Percentiles rank a stretch among this genome's conserved stretches.
These are phyloP conservation scores for Rusavskia elegans DNA, from an alignment of 495 filamentous ascomycete species.

Conservation along the genomic window DNA sequence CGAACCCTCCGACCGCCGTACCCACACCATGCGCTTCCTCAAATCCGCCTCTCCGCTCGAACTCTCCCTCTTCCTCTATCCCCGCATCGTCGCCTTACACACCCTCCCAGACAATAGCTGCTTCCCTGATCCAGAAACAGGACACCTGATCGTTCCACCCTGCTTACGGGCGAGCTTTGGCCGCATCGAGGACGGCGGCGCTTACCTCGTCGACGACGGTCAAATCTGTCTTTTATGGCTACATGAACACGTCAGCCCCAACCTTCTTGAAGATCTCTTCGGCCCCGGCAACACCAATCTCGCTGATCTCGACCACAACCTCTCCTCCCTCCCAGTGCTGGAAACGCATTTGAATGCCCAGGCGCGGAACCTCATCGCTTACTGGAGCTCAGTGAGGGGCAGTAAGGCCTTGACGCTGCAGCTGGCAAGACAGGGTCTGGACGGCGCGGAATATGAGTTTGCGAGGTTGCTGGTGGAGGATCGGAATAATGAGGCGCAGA, in stretches of 20 bases:
- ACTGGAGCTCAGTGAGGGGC: slow-evolving; percentile 63
- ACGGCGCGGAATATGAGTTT: slow-evolving; percentile 95
- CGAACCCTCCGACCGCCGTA: slow-evolving; percentile 81
- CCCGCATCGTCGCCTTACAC: slow-evolving; percentile 81
- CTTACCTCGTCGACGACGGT: slow-evolving; percentile 95
- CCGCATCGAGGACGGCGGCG: slow-evolving; percentile 83
- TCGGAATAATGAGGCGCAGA: slow-evolving; percentile 91
- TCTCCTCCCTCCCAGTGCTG: slow-evolving; percentile 52
- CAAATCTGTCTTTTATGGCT: slow-evolving; percentile 85
- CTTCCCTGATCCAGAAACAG: slow-evolving; percentile 68
- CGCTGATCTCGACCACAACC: slow-evolving; percentile 60
- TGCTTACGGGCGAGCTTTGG: slow-evolving; percentile 69
- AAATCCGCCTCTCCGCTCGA: slow-evolving; percentile 73
- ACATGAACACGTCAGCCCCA: slow-evolving; percentile 56
- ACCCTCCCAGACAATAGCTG: slow-evolving; percentile 62
- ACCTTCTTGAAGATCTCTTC: slow-evolving; percentile 82
- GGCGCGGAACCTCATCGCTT: slow-evolving; percentile 84
- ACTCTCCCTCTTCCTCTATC: slow-evolving; percentile 86
- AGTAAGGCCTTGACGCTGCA: slow-evolving; percentile 82
- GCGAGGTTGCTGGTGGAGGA: slow-evolving; percentile 83
- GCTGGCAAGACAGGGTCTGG: slow-evolving; percentile 79
- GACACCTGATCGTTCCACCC: slow-evolving; percentile 62
- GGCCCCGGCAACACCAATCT: slow-evolving; percentile 60
- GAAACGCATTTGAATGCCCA: slow-evolving; percentile 92
- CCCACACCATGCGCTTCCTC: slow-evolving; percentile 82